Conservation (phyloP, 306 rosid species). For the Cicer chorassanicum region DNA sequence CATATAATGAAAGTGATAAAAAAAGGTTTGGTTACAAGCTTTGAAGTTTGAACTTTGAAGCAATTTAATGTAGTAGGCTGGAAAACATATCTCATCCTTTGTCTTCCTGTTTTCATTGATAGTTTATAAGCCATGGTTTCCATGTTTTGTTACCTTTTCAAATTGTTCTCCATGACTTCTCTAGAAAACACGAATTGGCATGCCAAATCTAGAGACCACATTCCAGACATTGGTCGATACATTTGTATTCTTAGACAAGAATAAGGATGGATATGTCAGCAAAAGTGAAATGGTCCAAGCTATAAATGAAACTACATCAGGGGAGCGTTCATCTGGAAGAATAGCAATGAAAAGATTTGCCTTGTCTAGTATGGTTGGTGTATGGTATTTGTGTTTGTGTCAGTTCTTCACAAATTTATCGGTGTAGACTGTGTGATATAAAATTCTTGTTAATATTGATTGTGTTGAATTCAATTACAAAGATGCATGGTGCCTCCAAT, state of each 20-base stretch:
- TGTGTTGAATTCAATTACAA: too few relatives aligned
- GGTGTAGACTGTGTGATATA: too few relatives aligned
- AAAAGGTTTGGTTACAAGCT: neutral
- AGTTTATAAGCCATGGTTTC: constrained; percentile 29
- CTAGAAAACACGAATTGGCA: constrained; percentile 71
- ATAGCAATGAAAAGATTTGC: constrained; percentile 93
- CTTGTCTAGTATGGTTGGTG: too few relatives aligned
- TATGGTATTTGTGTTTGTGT: too few relatives aligned
- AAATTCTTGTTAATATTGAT: too few relatives aligned
- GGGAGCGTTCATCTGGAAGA: constrained; percentile 84
- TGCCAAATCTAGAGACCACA: constrained; percentile 83
- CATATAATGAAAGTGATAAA: constrained; percentile 21
- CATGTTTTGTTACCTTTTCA: constrained; percentile 23
- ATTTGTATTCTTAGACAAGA: constrained; percentile 93
- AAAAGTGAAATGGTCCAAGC: constrained; percentile 91
- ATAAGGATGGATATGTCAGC: constrained; percentile 92
- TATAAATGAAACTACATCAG: constrained; percentile 81
- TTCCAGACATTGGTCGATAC: constrained; percentile 88
- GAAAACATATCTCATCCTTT: neutral
- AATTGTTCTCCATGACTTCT: constrained; percentile 55
- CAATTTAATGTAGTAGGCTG: constrained; percentile 7
- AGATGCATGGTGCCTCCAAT: too few relatives aligned
- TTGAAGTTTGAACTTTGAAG: neutral
- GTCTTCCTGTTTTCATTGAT: constrained; percentile 33
- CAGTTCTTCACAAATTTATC: too few relatives aligned